Conservation (phyloP, 345 rosid genomes). For the Mallotus nudiflorus region DNA sequence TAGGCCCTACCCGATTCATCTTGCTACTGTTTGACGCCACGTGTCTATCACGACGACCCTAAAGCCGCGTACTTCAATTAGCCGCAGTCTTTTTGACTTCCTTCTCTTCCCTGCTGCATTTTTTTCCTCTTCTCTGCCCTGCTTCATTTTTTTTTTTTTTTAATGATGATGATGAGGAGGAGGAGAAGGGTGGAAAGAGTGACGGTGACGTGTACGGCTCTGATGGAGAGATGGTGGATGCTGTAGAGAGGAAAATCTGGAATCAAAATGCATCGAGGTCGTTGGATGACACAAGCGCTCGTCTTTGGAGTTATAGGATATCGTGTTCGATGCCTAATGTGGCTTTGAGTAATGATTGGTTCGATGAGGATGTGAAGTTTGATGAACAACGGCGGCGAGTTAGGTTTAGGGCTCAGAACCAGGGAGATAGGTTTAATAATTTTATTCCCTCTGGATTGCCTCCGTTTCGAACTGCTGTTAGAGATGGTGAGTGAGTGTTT, state of each 20-base stretch:
- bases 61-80: too few relatives aligned
- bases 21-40: too few relatives aligned
- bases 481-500: conserved; percentile 21
- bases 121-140: too few relatives aligned
- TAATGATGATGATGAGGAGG: conserved; percentile 11
- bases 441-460: conserved; percentile 45
- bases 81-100: too few relatives aligned
- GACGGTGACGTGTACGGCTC: conserved; percentile 9
- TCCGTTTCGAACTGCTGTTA: conserved; percentile 35
- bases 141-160: too few relatives aligned
- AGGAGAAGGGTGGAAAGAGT: not conserved
- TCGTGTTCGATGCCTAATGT: conserved; percentile 51
- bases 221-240: conserved; percentile 15
- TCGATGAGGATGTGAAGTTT: too few relatives aligned
- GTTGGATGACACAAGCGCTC: conserved; percentile 26
- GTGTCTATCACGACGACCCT: too few relatives aligned
- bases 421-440: conserved; percentile 37
- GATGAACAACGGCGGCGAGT: conserved; percentile 4
- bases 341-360: conserved; percentile 39
- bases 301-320: conserved; percentile 23
- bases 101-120: too few relatives aligned
- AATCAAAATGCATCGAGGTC: conserved; percentile 22
- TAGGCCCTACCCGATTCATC: too few relatives aligned
- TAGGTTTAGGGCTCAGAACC: conserved; percentile 24
- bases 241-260: conserved; percentile 10